A percentile compares a stretch with the other conserved stretches of the same genome.
phyloP scores from a whole-genome alignment of 225 moss, liverwort and hornwort species.

The Bryoerythrophyllum caledonicum region DNA sequence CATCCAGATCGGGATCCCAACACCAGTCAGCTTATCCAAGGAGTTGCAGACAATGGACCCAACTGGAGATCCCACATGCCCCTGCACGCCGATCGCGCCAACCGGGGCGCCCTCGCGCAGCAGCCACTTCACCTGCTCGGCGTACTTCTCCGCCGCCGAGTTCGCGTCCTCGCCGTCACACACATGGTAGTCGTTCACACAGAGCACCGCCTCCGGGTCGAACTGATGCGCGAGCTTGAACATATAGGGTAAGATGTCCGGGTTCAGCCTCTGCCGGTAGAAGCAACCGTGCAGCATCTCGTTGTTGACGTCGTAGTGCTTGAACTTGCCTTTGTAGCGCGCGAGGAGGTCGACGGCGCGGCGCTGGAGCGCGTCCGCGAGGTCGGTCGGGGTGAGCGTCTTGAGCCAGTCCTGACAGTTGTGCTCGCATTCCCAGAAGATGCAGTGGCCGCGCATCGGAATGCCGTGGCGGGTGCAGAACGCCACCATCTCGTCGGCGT shows the following conservation, averaged over 20 bases:
- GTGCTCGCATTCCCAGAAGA: slow-evolving; percentile 83
- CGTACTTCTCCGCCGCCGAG: slow-evolving; percentile 65
- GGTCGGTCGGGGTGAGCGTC: slow-evolving; percentile 31
- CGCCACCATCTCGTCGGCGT: slow-evolving; percentile 73
- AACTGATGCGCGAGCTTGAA: slow-evolving; percentile 68
- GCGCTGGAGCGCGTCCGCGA: slow-evolving; percentile 62
- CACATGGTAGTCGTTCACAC: slow-evolving; percentile 88
- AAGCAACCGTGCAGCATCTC: slow-evolving; percentile 96
- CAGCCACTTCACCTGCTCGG: slow-evolving; percentile 53
- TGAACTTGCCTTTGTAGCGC: slow-evolving; percentile 71
- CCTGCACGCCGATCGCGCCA: slow-evolving; percentile 83
- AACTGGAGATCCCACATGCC: slow-evolving; percentile 68
- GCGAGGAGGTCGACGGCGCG: slow-evolving; percentile 61
- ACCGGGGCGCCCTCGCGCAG: slow-evolving; percentile 63
- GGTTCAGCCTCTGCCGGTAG: slow-evolving; percentile 60
- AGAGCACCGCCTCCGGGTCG: slow-evolving; percentile 64
- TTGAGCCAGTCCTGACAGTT: slow-evolving; percentile 80
- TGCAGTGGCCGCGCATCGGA: slow-evolving; percentile 80
- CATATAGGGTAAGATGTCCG: slow-evolving; percentile 66
- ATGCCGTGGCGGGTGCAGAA: slow-evolving; percentile 66
- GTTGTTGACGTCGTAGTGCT: slow-evolving; percentile 87
- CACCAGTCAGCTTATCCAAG: slow-evolving; percentile 49
- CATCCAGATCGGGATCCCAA: slow-evolving; percentile 79
- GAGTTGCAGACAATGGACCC: slow-evolving; percentile 67
- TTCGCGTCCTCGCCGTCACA: slow-evolving; percentile 76